A percentile compares a stretch with the other conserved stretches of the same genome.
These are phyloP conservation scores for Pichia terricola DNA, from an alignment of 1,139 yeast species.

Conservation along the genomic window DNA sequence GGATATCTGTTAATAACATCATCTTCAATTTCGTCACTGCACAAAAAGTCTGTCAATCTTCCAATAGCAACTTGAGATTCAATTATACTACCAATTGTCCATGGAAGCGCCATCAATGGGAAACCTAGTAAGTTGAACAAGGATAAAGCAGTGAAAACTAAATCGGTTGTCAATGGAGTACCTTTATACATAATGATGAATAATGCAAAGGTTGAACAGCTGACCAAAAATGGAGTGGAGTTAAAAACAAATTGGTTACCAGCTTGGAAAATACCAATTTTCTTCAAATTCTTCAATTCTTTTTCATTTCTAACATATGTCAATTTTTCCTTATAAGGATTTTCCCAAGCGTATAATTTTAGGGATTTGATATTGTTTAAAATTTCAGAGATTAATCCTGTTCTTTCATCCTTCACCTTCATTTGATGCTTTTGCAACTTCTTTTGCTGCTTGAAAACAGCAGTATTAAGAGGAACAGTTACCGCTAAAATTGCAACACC, in stretches of 20 bases:
- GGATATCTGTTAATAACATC: constrained; percentile 64
- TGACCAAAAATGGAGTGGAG: constrained; percentile 83
- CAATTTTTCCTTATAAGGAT: constrained; percentile 66
- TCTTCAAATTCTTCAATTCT: constrained; percentile 70
- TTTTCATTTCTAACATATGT: constrained; percentile 79
- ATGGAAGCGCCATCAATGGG: constrained; percentile 92
- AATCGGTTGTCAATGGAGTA: constrained; percentile 73
- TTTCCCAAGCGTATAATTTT: constrained; percentile 93
- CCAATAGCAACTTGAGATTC: constrained; percentile 85
- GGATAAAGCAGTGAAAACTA: constrained; percentile 91
- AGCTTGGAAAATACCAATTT: constrained; percentile 72
- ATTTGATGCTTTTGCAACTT: constrained; percentile 68
- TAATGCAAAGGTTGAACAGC: constrained; percentile 83
- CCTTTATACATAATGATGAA: constrained; percentile 56
- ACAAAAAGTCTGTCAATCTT: constrained; percentile 66
- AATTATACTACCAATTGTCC: constrained; percentile 74
- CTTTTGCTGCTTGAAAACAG: constrained; percentile 66
- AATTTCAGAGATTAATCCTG: constrained; percentile 74
- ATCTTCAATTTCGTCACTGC: constrained; percentile 69
- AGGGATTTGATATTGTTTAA: constrained; percentile 85
- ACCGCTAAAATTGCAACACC: constrained; percentile 79
- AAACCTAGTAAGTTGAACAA: constrained; percentile 77
- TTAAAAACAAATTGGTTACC: constrained; percentile 70
- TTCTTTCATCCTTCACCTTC: constrained; percentile 58
- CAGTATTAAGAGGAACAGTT: constrained; percentile 79